Base-by-base conservation (phyloP, 2,329 filamentous ascomycete genomes). In the Xylariaceae sp. region DNA sequence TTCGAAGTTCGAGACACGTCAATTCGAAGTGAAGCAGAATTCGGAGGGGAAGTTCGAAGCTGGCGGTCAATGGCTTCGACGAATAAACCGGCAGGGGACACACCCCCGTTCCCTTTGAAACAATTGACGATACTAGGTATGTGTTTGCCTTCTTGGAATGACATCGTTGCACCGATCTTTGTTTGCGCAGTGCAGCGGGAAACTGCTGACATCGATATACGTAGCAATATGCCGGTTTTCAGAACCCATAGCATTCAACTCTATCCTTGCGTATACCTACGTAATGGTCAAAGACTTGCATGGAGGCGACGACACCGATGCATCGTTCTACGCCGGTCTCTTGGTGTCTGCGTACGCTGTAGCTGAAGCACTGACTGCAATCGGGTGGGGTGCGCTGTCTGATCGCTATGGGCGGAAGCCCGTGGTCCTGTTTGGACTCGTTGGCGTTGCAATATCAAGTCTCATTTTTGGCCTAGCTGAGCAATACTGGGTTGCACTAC, bases 301-400 rank as follows among this genome's bases (percentile, higher is more conserved):
- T 47, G 67, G 63, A 38, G 69, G 63, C 28, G 66, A 71, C n/a
- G 64, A 66, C 14, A 65, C 60, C 44, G 62, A 75, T 33, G 70
- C 74, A 14, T 66, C 70, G 22, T 82, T 82, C 67, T 76, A 75
- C 65, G 66, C 74, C 18, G 78, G 78, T 11, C 73, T 83, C 10
- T 66, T 75, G 9, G 69, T 75, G 18, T 74, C 71, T 11, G 73
- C 73, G 13, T 75, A 74, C 47, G 71, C 73, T 38, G 67, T 74
- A 22, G 73, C 73, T 41, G 73, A 75, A 58, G 71, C 72, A 16
- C 51, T 73, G 38, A 75, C 73, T 1, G 70, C 71, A 18, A 69
- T 75, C 58, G 64, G 71, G 45, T 75, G 73, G 73, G 73, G 73
- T 19, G 62, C 63, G 1, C 60, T 75, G 6, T 74, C 72, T 19